Conservation (phyloP, 345 rosid genomes). For the Barbarea vulgaris region DNA sequence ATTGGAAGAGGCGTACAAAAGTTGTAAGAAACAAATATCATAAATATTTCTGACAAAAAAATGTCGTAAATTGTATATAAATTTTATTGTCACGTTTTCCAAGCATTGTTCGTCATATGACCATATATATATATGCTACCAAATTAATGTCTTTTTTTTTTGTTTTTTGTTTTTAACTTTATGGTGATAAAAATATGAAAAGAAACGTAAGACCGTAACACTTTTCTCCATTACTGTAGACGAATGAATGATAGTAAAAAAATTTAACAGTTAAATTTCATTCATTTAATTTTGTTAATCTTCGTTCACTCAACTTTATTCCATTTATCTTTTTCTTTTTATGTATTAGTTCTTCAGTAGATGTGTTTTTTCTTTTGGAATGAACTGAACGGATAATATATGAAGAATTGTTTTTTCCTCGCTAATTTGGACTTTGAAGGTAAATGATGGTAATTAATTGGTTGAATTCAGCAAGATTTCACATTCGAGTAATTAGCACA, state of each 20-base stretch:
- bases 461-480: constrained; percentile 9
- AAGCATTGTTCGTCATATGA: background rate
- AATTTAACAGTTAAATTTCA: no score
- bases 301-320: background rate
- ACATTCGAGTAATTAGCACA: background rate
- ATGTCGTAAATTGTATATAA: background rate
- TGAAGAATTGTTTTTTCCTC: background rate
- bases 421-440: background rate
- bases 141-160: no score
- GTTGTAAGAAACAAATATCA: background rate
- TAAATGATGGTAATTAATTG: background rate
- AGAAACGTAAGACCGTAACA: no score
- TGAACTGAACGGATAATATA: background rate
- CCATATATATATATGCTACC: background rate
- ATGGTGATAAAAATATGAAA: background rate
- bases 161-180: background rate
- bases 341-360: background rate
- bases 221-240: no score
- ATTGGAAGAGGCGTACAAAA: background rate
- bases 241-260: background rate
- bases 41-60: background rate
- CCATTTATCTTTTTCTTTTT: background rate
- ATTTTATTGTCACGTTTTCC: background rate
- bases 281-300: no score
- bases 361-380: background rate